Evolutionary conservation across 208 protist genomes (phyloP).

Genomic region (Cochliopodium minus): DNA sequence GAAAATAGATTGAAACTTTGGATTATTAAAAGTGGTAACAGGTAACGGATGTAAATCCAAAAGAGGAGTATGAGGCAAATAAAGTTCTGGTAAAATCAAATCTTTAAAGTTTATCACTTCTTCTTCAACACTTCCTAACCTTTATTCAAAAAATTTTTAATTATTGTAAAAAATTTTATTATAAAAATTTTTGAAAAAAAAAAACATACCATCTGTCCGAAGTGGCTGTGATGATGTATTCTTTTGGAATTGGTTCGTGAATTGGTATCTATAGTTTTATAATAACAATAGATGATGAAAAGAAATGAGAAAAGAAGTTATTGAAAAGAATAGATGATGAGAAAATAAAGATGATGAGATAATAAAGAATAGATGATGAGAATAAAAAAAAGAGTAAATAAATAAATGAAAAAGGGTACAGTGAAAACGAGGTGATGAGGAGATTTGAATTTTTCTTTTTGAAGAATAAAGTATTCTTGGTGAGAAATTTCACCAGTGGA

Average conservation of each 20-base stretch:
- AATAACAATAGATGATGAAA: conserved; percentile 14
- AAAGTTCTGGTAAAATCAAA: conserved; percentile 76
- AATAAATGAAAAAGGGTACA: too few relatives aligned
- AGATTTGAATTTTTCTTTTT: conserved; percentile 31
- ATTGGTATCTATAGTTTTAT: conserved; percentile 85
- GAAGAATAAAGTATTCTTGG: conserved; percentile 50
- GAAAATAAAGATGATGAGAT: too few relatives aligned
- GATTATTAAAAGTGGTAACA: conserved; percentile 54
- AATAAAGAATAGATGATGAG: too few relatives aligned
- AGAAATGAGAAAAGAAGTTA: conserved; percentile 2
- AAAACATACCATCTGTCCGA: conserved; percentile 82
- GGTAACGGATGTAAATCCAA: conserved; percentile 79
- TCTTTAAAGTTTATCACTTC: conserved; percentile 73
- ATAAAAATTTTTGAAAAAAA: conserved; percentile 18
- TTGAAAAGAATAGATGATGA: background rate
- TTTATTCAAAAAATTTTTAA: too few relatives aligned
- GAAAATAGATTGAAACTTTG: conserved; percentile 52
- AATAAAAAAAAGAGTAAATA: too few relatives aligned
- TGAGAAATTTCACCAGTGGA: conserved; percentile 77
- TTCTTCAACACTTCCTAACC: conserved; percentile 60
- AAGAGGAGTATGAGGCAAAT: conserved; percentile 74
- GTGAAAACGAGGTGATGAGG: too few relatives aligned
- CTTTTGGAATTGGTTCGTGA: conserved; percentile 75
- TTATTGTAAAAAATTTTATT: background rate
- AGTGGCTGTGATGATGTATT: conserved; percentile 83